These are phyloP conservation scores for Globisporangium lucens DNA, from an alignment of 352 stramenopile species.

Conservation along the genomic window DNA sequence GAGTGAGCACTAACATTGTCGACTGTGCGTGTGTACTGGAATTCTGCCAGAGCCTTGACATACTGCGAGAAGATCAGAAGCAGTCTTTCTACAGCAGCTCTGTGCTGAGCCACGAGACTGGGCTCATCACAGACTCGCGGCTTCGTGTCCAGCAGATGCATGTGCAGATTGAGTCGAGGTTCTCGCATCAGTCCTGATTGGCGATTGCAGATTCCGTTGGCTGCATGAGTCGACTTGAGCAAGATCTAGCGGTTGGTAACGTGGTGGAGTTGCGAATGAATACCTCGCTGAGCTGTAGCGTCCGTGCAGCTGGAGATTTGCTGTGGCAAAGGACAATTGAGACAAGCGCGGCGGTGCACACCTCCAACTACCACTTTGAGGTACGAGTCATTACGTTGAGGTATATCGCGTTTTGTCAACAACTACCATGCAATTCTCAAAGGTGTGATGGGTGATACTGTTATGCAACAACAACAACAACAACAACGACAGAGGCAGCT, in stretches of 20 bases:
- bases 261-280: slow-evolving; percentile 21
- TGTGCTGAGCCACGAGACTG: neutral
- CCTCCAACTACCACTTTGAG: slow-evolving; percentile 2
- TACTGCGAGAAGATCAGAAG: slow-evolving; percentile 10
- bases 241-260: neutral
- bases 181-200: neutral
- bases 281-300: neutral
- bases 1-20: neutral
- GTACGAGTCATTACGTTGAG: neutral
- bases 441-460: neutral
- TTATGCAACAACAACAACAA: neutral
- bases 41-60: neutral
- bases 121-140: neutral
- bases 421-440: neutral
- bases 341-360: slow-evolving; percentile 19
- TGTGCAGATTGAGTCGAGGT: neutral
- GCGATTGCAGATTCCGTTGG: neutral
- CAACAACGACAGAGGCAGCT: neutral
- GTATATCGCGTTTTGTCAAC: neutral
- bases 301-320: neutral
- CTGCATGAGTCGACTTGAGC: neutral
- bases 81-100: neutral
- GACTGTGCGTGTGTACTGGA: neutral
- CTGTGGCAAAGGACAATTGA: neutral
- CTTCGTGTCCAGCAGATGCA: slow-evolving; percentile 3